Conservation (phyloP, 176 grass and related monocot genomes). For the Microstegium vimineum region DNA sequence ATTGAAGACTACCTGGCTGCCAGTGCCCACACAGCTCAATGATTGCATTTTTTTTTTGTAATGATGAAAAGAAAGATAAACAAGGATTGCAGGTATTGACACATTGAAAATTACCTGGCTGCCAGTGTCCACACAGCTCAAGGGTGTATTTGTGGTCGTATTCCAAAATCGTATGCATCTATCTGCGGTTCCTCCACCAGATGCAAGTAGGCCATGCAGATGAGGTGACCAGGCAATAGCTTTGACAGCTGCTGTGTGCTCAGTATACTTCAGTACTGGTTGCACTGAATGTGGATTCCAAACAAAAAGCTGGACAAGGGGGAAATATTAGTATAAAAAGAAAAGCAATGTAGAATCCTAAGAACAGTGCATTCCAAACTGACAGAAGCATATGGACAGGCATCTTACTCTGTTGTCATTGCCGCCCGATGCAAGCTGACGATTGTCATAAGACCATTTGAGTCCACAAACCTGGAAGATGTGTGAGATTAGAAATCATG, state of each 20-base stretch:
- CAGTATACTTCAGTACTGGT: conserved; percentile 80
- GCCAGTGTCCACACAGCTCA: conserved; percentile 85
- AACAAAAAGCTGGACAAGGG: conserved; percentile 72
- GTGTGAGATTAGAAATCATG: neutral
- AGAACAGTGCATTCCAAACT: neutral
- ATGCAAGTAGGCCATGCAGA: conserved; percentile 90
- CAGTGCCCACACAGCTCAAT: conserved; percentile 80
- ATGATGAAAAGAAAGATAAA: neutral
- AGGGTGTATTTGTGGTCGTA: conserved; percentile 77
- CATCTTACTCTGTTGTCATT: conserved; percentile 87
- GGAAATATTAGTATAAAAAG: neutral
- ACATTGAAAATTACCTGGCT: conserved; percentile 72
- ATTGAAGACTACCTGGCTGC: conserved; percentile 65
- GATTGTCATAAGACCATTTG: conserved; percentile 96
- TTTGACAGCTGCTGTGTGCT: conserved; percentile 99
- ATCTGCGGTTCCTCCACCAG: conserved; percentile 97
- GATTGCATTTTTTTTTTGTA: neutral
- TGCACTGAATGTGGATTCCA: conserved; percentile 94
- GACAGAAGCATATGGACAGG: neutral
- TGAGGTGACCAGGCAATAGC: conserved; percentile 99
- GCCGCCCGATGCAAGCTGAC: conserved; percentile 93
- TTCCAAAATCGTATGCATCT: conserved; percentile 99
- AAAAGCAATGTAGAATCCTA: neutral
- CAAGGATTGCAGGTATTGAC: neutral
- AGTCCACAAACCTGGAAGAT: conserved; percentile 78